Evolutionary conservation across 148 eudicot genomes (phyloP), one percentile per base, ranked within the genome.

Genomic region (Amaranthus hypochondriacus): DNA sequence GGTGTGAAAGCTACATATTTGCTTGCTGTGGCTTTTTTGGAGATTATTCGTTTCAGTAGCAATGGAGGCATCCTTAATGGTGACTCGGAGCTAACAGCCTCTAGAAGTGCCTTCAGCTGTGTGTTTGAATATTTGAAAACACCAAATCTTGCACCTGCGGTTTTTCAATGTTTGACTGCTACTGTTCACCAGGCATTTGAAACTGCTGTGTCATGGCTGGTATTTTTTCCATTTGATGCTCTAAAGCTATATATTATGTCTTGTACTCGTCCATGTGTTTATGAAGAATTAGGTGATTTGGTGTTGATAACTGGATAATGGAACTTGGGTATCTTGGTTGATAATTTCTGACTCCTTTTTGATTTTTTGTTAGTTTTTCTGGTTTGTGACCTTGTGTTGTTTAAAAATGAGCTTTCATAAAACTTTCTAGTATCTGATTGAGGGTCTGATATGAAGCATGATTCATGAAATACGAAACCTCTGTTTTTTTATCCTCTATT

Each of bases 1-100:
- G 99, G 99, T 78, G 99, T 96, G 68, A 96, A 96, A 84, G 92
- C 99, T 69, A 96, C 97, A 69, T 96, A 96, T 85, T 88, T 96
- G 73, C 92, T 96, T 77, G 99, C 99, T 47, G 99, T 96, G 55
- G 89, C 97, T 63, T 96, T 90, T 87, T 75, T 96, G 59, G 99
- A 96, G 88, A 89, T 92, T 56, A 96, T 89, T 76, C 85, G 99
- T 77, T 96, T 92, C 81, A 96, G 94, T 84, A 96, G 99, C 88
- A 96, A 96, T 74, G 97, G 99, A 48, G 99, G 99, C 68, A 90
- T 96, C 78, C 99, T 96, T 18, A 96, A 92, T 82, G 84, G 91
- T 76, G 86, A 83, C 64, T 73, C 87, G 64, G 87, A 75, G 80
- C 76, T 86, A 62, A 79, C 88, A 71, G 87, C 87, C 76, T 85